Percentiles rank a stretch among this genome's conserved stretches.
phyloP scores from a whole-genome alignment of 139 green algal species.

The Limnomonas spitsbergensis region DNA sequence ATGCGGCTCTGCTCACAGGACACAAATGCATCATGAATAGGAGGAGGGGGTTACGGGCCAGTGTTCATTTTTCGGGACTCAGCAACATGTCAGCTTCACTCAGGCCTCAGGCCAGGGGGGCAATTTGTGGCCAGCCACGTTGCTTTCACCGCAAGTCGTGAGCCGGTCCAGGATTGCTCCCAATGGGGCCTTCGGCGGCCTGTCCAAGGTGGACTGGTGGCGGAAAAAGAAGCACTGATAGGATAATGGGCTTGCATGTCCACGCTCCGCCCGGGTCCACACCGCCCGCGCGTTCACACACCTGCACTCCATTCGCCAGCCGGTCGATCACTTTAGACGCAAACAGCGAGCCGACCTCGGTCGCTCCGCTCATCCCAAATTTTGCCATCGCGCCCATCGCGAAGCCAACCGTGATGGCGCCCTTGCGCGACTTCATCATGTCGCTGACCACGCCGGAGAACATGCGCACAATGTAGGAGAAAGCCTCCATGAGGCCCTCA shows the following conservation, averaged over 20 bases:
- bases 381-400: conserved; percentile 52
- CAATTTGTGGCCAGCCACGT: too few relatives aligned
- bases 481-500: conserved; percentile 60
- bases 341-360: conserved; percentile 45
- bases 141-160: too few relatives aligned
- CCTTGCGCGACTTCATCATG: conserved; percentile 53
- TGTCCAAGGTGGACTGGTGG: too few relatives aligned
- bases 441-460: conserved; percentile 46
- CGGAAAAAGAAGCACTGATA: too few relatives aligned
- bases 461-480: conserved; percentile 65
- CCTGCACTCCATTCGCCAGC: conserved; percentile 60
- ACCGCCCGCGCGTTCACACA: too few relatives aligned
- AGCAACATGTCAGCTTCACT: too few relatives aligned
- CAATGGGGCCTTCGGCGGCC: too few relatives aligned
- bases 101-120: too few relatives aligned
- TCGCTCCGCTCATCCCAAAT: conserved; percentile 48
- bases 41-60: neutral
- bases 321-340: conserved; percentile 53
- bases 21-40: neutral
- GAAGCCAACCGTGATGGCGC: conserved; percentile 58
- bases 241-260: too few relatives aligned
- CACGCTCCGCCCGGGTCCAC: too few relatives aligned
- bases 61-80: too few relatives aligned
- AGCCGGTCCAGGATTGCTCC: too few relatives aligned
- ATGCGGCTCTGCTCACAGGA: neutral